Evolutionary conservation across 306 rosid genomes (phyloP).

Genomic region (Casuarina glauca): DNA sequence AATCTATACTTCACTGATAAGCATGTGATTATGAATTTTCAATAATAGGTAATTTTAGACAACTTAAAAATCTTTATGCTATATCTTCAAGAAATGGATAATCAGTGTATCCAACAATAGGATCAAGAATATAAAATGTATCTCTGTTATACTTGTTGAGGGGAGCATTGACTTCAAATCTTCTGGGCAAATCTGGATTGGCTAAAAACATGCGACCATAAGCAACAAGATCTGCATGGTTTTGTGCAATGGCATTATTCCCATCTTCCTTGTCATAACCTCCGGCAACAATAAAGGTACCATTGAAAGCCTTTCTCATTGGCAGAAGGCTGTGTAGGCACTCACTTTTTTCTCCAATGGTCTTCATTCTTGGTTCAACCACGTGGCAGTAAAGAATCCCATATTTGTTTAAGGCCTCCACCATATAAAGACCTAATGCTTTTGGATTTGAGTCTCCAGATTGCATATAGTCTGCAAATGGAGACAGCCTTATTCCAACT

Average conservation of each 20-base stretch:
- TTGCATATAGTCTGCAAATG: slow-evolving; percentile 49
- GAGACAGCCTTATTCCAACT: slow-evolving; percentile 68
- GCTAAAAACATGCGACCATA: slow-evolving; percentile 53
- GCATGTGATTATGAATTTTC: too few species aligned
- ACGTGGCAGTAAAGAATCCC: slow-evolving; percentile 55
- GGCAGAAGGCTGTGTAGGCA: slow-evolving; percentile 37
- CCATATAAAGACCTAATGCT: slow-evolving; percentile 49
- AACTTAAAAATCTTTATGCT: neutral
- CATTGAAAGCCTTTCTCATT: slow-evolving; percentile 64
- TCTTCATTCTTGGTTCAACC: slow-evolving; percentile 67
- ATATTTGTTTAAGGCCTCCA: slow-evolving; percentile 45
- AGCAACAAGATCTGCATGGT: slow-evolving; percentile 41
- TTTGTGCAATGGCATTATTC: slow-evolving; percentile 45
- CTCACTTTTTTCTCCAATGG: slow-evolving; percentile 17
- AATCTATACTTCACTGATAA: too few species aligned
- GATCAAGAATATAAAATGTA: slow-evolving; percentile 53
- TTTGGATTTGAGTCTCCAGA: slow-evolving; percentile 55
- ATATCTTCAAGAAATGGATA: slow-evolving; percentile 55
- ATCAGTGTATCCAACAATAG: slow-evolving; percentile 58
- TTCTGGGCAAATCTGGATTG: slow-evolving; percentile 69
- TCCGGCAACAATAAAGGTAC: slow-evolving; percentile 55
- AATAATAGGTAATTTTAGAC: neutral
- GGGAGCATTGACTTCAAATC: slow-evolving; percentile 58
- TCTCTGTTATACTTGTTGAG: slow-evolving; percentile 53
- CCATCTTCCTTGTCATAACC: slow-evolving; percentile 55